Evolutionary conservation across 1,139 yeast genomes (phyloP).

Genomic region (Candida mesenterica): DNA sequence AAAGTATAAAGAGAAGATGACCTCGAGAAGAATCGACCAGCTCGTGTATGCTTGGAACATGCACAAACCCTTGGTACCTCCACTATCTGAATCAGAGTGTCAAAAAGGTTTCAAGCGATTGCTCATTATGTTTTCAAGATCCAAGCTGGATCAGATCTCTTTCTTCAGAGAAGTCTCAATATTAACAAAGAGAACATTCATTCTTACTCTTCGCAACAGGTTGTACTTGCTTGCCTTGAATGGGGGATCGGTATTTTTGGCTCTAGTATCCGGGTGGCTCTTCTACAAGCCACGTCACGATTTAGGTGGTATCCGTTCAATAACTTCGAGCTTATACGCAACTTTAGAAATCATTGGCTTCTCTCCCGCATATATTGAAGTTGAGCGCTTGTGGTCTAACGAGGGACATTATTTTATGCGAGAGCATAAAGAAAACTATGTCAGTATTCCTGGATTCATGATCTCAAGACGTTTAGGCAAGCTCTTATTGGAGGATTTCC

Average conservation of each 20-base stretch:
- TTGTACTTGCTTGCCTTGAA: constrained; percentile 53
- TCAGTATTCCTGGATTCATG: constrained; percentile 66
- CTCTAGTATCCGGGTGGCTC: constrained; percentile 70
- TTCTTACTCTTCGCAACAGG: constrained; percentile 59
- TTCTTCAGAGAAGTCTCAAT: constrained; percentile 49
- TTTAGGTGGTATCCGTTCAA: constrained; percentile 66
- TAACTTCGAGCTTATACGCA: constrained; percentile 62
- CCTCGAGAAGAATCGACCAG: constrained; percentile 42
- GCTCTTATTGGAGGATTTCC: constrained; percentile 65
- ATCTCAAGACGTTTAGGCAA: constrained; percentile 67
- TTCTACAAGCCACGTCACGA: constrained; percentile 64
- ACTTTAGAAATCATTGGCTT: constrained; percentile 68
- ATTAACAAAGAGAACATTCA: constrained; percentile 53
- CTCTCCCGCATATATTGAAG: constrained; percentile 65
- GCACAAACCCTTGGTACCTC: constrained; percentile 7
- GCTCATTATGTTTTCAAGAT: constrained; percentile 27
- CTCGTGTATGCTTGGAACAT: constrained; percentile 55
- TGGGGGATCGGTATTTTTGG: constrained; percentile 56
- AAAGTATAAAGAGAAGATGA: constrained; percentile 39
- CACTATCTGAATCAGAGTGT: constrained; percentile 14
- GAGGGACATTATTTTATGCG: constrained; percentile 72
- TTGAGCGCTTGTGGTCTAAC: constrained; percentile 64
- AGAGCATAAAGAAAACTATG: constrained; percentile 71
- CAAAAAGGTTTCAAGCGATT: constrained; percentile 21
- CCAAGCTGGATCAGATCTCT: constrained; percentile 28